A percentile compares a stretch with the other conserved stretches of the same genome.
Evolutionary conservation across 306 rosid genomes (phyloP).

Genomic region (Corylus heterophylla): DNA sequence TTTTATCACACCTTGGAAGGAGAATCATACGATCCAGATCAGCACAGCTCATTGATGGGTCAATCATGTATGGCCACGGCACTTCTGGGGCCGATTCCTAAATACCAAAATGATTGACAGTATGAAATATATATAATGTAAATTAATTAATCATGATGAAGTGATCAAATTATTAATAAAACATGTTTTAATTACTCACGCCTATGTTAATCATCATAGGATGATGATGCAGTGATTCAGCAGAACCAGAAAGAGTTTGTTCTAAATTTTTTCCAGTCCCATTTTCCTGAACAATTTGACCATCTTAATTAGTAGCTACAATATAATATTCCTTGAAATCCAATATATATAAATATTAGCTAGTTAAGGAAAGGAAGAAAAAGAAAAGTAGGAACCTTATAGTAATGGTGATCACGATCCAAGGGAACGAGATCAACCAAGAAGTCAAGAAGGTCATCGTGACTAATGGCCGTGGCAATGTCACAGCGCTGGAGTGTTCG

Average conservation of each 20-base stretch:
- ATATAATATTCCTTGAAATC: background rate
- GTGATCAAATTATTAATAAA: background rate
- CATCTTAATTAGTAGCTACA: background rate
- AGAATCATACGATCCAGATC: background rate
- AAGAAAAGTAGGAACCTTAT: background rate
- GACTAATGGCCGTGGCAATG: slow-evolving; percentile 28
- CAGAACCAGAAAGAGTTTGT: background rate
- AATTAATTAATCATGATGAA: background rate
- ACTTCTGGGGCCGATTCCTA: slow-evolving; percentile 3
- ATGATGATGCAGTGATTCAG: background rate
- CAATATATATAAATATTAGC: background rate
- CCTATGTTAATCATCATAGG: background rate
- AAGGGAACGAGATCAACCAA: slow-evolving; percentile 14
- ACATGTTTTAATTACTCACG: slow-evolving; percentile 4
- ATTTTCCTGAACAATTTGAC: slow-evolving; percentile 3
- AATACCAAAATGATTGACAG: background rate
- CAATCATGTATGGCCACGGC: slow-evolving; percentile 5
- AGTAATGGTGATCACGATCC: background rate
- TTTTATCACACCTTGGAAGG: background rate
- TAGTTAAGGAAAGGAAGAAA: background rate
- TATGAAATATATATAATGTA: background rate
- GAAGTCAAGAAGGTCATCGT: slow-evolving; percentile 23
- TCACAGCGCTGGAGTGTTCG: slow-evolving; percentile 23
- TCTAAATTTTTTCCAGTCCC: background rate
- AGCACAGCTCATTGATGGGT: slow-evolving; percentile 3